Evolutionary conservation across 139 green algal species (phyloP).

Genomic region (Pedinophyceae sp.): DNA sequence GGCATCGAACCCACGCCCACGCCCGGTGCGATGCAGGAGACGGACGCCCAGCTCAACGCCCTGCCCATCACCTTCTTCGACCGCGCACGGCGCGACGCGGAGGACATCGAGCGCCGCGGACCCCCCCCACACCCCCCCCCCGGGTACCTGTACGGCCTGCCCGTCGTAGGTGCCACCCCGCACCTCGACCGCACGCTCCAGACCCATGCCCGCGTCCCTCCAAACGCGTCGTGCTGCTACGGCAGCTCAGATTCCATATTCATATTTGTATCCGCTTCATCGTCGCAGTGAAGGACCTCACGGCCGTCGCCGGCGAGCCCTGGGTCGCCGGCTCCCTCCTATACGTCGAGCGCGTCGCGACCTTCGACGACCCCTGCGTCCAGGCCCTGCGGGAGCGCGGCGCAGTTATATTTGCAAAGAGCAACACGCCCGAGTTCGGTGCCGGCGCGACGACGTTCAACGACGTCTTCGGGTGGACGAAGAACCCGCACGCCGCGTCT

Average conservation of each 20-base stretch:
- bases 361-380: constrained; percentile 20
- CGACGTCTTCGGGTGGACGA: constrained; percentile 24
- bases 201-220: too few species aligned
- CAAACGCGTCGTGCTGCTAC: not conserved
- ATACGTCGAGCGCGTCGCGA: constrained; percentile 16
- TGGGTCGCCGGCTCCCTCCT: constrained; percentile 17
- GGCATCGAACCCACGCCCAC: too few species aligned
- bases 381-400: constrained; percentile 17
- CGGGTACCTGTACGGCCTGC: too few species aligned
- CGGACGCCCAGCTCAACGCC: constrained; percentile 17
- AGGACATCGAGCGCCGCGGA: not conserved
- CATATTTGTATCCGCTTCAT: not conserved
- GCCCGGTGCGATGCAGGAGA: constrained; percentile 16
- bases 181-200: too few species aligned
- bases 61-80: constrained; percentile 21
- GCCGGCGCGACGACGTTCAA: constrained; percentile 32
- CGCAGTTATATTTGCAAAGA: constrained; percentile 31
- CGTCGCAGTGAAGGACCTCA: constrained; percentile 24
- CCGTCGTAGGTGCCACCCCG: too few species aligned
- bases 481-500: constrained; percentile 22
- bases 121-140: not conserved
- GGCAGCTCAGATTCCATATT: not conserved
- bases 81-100: constrained; percentile 8
- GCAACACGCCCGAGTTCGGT: constrained; percentile 31
- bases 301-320: constrained; percentile 18